phyloP scores from a whole-genome alignment of 2,329 filamentous ascomycete genomes.

The Mollisiaceae sp. region DNA sequence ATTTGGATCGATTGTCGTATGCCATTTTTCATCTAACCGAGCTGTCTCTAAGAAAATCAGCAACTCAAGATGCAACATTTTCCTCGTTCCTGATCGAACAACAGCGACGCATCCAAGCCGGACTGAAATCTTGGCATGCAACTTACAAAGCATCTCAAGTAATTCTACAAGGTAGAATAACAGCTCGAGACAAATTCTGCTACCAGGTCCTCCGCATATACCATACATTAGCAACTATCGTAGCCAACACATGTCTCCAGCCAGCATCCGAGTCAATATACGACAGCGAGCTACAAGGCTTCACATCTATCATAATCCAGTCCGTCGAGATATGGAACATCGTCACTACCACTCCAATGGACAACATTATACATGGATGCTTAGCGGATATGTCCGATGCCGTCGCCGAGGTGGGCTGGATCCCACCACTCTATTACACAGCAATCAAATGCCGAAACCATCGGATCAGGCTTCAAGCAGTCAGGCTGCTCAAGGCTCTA shows the following conservation, averaged over 20 bases:
- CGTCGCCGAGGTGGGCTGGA: constrained; percentile 50
- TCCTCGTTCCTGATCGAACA: constrained; percentile 3
- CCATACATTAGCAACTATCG: constrained; percentile 51
- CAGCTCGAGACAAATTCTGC: constrained; percentile 11
- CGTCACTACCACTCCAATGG: background rate
- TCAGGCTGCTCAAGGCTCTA: constrained; percentile 41
- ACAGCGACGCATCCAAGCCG: constrained; percentile 17
- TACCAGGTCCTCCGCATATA: constrained; percentile 46
- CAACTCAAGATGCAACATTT: background rate
- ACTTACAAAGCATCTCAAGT: constrained; percentile 18
- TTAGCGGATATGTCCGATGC: constrained; percentile 40
- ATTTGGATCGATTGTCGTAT: constrained; percentile 27
- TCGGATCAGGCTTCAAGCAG: constrained; percentile 47
- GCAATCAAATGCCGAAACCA: constrained; percentile 54
- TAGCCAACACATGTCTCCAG: constrained; percentile 46
- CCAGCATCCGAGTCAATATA: constrained; percentile 45
- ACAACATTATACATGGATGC: background rate
- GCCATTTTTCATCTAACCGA: constrained; percentile 30
- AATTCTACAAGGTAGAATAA: background rate
- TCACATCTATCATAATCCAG: constrained; percentile 43
- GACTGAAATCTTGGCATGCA: constrained; percentile 21
- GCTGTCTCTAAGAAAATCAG: background rate
- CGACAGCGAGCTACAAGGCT: constrained; percentile 44
- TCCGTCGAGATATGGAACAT: constrained; percentile 5
- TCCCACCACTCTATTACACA: constrained; percentile 51